Base-by-base conservation (phyloP, 192 early-diverging fungal species). In the Mycoemilia scoparia region DNA sequence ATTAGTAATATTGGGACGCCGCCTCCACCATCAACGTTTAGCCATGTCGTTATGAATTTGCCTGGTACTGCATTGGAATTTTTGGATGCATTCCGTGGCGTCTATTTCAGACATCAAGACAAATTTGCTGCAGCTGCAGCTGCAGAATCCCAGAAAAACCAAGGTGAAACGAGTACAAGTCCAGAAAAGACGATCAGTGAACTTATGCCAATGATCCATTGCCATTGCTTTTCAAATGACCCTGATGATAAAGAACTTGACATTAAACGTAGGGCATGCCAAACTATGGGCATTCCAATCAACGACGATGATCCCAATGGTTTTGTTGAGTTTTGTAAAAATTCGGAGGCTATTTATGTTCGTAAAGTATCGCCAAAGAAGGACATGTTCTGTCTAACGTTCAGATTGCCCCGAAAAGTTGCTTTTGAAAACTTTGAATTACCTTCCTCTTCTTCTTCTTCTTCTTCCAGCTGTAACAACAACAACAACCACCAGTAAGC, bases 21-120 rank as follows among this genome's bases (percentile, higher is more conserved):
- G 2, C 36, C 14, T 12, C 24, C 28, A 12, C 26, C 36, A 33
- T 63, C 47, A 20, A 38, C 24, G 26, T 93, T 95, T 43, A 66
- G 90, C 31, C 96, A 99, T 47, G 95, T 88, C 46, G 79, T 99
- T 0, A 96, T 99, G 92, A 99, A 99, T 51, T 65, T 99, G 15
- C 96, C 96, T 0, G 96, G 79, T 3, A 89, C 84, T 5, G 92
- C 90, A 3, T 73, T 96, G 24, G 92, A 93, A 50, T 99, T 99
- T 42, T 51, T 99, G 22, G 93, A 95, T 44, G 77, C 84, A 8
- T 96, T 98, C 67, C 64, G 66, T 7, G 91, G 95, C 0, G 35
- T 95, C 0, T 77, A 74, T 28, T 59, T 59, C 49, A 43, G 64
- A 29, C n/a, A n/a, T n/a, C n/a, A n/a, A n/a, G n/a, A n/a, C n/a